Percentiles rank a stretch among this genome's conserved stretches.
These are phyloP conservation scores for Podospora australis DNA, from an alignment of 495 filamentous ascomycete genomes.

Conservation along the genomic window DNA sequence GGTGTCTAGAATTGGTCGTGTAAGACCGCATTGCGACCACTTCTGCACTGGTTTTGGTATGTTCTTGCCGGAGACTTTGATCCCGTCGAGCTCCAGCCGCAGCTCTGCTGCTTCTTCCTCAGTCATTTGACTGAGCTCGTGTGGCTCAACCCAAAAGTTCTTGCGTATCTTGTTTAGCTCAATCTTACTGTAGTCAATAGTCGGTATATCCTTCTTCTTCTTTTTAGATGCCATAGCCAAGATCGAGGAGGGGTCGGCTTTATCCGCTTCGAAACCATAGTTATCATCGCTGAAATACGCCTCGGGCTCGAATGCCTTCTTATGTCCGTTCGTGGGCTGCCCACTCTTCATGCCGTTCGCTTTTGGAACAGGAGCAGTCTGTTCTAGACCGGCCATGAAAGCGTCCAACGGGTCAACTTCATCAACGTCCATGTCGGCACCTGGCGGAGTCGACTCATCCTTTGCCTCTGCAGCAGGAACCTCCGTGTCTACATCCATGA, in stretches of 20 bases:
- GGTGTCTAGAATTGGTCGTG: slow-evolving; percentile 80
- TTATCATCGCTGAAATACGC: slow-evolving; percentile 84
- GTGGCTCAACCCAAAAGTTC: slow-evolving; percentile 88
- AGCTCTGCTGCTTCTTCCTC: slow-evolving; percentile 77
- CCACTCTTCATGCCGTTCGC: slow-evolving; percentile 35
- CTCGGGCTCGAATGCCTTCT: slow-evolving; percentile 59
- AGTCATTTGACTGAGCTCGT: slow-evolving; percentile 75
- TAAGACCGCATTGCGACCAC: slow-evolving; percentile 92
- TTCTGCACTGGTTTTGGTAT: slow-evolving; percentile 90
- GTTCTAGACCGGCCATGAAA: slow-evolving; percentile 78
- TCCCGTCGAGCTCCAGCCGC: slow-evolving; percentile 83
- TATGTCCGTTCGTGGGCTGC: slow-evolving; percentile 21
- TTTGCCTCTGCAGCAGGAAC: slow-evolving; percentile 15
- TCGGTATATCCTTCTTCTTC: slow-evolving; percentile 94
- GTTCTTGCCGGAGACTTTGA: slow-evolving; percentile 81
- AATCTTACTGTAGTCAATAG: slow-evolving; percentile 75
- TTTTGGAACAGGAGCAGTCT: slow-evolving; percentile 25
- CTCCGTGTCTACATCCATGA: slow-evolving; percentile 43
- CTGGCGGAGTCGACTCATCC: slow-evolving; percentile 23
- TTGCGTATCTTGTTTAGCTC: slow-evolving; percentile 83
- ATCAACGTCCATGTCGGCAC: slow-evolving; percentile 46
- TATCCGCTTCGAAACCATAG: slow-evolving; percentile 64
- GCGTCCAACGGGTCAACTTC: slow-evolving; percentile 91
- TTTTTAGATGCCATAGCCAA: slow-evolving; percentile 82
- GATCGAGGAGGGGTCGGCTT: slow-evolving; percentile 69